These are phyloP conservation scores for Hyaloscypha finlandica DNA, from an alignment of 495 filamentous ascomycete genomes.

Conservation along the genomic window DNA sequence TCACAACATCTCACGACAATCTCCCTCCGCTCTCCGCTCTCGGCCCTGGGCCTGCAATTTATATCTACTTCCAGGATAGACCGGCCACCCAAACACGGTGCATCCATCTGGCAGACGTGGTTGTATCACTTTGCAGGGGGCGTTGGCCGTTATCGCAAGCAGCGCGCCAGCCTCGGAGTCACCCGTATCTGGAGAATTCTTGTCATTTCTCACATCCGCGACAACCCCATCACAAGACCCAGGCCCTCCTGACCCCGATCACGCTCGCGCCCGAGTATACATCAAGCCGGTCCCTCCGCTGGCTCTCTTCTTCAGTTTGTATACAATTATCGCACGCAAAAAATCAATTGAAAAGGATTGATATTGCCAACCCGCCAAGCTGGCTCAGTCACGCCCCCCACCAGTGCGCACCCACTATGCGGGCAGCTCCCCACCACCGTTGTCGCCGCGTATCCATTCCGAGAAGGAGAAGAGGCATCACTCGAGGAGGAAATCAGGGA, in stretches of 20 bases:
- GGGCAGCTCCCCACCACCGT: conserved; percentile 25
- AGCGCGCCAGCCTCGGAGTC: not conserved
- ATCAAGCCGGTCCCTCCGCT: not conserved
- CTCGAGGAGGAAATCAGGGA: conserved; percentile 29
- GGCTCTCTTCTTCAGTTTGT: not conserved
- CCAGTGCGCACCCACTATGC: conserved; percentile 22
- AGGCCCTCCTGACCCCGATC: conserved; percentile 3
- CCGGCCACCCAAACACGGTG: not conserved
- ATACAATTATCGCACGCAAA: not conserved
- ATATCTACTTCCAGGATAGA: not conserved
- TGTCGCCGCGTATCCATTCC: conserved; percentile 20
- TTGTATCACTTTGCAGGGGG: conserved; percentile 6
- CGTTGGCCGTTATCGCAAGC: conserved; percentile 17
- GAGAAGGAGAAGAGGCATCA: conserved; percentile 26
- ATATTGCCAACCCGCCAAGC: conserved; percentile 19
- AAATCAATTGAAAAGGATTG: conserved; percentile 11
- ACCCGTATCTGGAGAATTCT: conserved; percentile 14
- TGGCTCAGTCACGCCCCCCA: conserved; percentile 33
- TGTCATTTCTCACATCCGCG: conserved; percentile 23
- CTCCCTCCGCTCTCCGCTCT: conserved; percentile 1
- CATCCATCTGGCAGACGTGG: conserved; percentile 7
- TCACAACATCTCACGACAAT: conserved; percentile 2
- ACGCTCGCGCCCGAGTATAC: not conserved
- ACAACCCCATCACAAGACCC: conserved; percentile 18
- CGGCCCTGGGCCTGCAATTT: not conserved